Conservation (phyloP, 2,329 filamentous ascomycete genomes). For the Cladosporium oxysporum region DNA sequence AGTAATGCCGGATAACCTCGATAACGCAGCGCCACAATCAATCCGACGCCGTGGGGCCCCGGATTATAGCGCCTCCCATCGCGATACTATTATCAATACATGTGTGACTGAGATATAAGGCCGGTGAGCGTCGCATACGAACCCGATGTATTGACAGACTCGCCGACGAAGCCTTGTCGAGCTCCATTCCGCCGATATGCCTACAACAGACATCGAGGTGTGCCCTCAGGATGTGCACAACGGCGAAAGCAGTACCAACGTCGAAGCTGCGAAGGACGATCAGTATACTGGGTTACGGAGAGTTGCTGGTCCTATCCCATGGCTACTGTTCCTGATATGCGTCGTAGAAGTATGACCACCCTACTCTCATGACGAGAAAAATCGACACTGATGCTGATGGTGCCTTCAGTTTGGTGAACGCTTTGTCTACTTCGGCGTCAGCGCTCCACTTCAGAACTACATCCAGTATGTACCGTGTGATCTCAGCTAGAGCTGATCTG, state of each 20-base stretch:
- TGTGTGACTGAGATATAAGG: background rate
- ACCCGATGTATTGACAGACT: background rate
- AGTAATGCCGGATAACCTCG: background rate
- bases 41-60: background rate
- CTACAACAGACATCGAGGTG: background rate
- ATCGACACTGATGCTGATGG: background rate
- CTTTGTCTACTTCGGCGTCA: slow-evolving; percentile 31
- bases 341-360: background rate
- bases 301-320: slow-evolving; percentile 2
- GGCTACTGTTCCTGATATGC: background rate
- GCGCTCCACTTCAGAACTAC: slow-evolving; percentile 48
- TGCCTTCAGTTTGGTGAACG: slow-evolving; percentile 23
- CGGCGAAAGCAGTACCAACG: background rate
- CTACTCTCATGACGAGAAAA: background rate
- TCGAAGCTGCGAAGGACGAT: background rate
- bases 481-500: slow-evolving; percentile 38
- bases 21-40: background rate
- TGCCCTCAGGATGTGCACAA: background rate
- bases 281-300: background rate
- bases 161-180: background rate
- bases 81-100: background rate
- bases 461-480: slow-evolving; percentile 43
- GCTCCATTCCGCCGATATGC: background rate
- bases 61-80: background rate
- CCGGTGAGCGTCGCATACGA: background rate